Conservation (phyloP, 257 asterid species). For the Solanum arcanum region DNA sequence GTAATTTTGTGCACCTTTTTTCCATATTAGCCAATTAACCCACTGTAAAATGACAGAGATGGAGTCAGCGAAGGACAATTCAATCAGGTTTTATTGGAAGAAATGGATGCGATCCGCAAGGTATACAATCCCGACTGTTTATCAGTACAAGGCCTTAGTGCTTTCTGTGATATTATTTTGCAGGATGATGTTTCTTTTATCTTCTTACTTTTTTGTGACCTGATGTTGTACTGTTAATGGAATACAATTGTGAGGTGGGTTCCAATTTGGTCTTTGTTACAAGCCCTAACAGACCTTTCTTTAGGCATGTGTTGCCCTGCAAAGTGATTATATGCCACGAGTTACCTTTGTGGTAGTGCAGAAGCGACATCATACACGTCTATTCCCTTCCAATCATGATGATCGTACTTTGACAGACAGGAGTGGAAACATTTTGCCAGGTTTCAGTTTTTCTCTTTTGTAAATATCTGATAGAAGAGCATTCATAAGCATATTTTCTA, state of each 20-base stretch:
- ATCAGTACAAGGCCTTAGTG: background rate
- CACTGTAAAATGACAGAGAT: constrained; percentile 37
- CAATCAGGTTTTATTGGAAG: constrained; percentile 53
- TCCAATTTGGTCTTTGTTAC: background rate
- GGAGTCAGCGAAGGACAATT: constrained; percentile 92
- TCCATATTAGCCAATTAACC: background rate
- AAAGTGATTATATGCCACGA: constrained; percentile 37
- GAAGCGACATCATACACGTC: constrained; percentile 89
- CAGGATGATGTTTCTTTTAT: background rate
- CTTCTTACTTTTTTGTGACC: background rate
- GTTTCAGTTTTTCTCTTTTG: constrained; percentile 6
- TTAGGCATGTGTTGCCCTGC: constrained; percentile 63
- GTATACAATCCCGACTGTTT: constrained; percentile 9
- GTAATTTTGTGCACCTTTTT: background rate
- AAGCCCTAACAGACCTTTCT: background rate
- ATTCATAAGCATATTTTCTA: background rate
- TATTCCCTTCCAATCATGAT: constrained; percentile 44
- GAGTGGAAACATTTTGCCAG: constrained; percentile 88
- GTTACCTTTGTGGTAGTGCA: constrained; percentile 83
- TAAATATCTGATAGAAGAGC: background rate
- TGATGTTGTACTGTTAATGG: background rate
- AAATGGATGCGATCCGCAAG: constrained; percentile 59
- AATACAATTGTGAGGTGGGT: background rate
- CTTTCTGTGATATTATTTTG: background rate
- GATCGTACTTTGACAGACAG: constrained; percentile 39